Percentiles rank a stretch among this genome's conserved stretches.
Evolutionary conservation across 176 grass and related monocot genomes (phyloP).

Genomic region (Carex cristatella): DNA sequence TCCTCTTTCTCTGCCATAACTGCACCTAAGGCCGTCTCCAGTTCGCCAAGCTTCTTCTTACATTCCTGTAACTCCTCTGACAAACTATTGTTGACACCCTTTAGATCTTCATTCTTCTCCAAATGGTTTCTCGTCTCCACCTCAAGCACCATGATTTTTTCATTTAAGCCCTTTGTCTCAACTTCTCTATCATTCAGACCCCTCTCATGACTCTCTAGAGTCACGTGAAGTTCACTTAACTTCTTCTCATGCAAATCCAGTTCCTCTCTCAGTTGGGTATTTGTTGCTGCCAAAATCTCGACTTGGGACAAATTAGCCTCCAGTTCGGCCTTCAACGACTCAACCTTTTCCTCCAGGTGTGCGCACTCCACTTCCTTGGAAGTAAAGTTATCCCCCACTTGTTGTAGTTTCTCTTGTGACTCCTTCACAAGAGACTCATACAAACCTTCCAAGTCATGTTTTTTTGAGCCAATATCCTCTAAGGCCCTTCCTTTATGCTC

Average conservation of each 20-base stretch:
- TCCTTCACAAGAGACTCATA: slow-evolving; percentile 78
- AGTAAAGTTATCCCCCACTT: slow-evolving; percentile 37
- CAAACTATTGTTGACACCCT: slow-evolving; percentile 44
- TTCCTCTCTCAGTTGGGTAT: slow-evolving; percentile 50
- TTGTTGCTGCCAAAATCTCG: slow-evolving; percentile 47
- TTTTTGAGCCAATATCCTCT: slow-evolving; percentile 71
- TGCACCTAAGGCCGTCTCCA: slow-evolving; percentile 44
- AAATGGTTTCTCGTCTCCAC: slow-evolving; percentile 59
- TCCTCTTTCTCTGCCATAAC: slow-evolving; percentile 53
- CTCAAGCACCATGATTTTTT: slow-evolving; percentile 72
- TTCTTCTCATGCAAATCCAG: slow-evolving; percentile 37
- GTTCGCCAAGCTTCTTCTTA: slow-evolving; percentile 65
- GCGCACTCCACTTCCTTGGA: slow-evolving; percentile 49
- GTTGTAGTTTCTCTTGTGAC: slow-evolving; percentile 58
- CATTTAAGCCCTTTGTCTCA: slow-evolving; percentile 58
- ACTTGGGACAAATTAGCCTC: slow-evolving; percentile 52
- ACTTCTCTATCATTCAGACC: slow-evolving; percentile 65
- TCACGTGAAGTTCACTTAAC: slow-evolving; percentile 28
- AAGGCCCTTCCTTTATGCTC: slow-evolving; percentile 59
- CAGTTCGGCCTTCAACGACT: slow-evolving; percentile 65
- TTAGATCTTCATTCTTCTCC: slow-evolving; percentile 70
- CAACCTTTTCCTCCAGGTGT: slow-evolving; percentile 47
- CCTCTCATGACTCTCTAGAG: slow-evolving; percentile 44
- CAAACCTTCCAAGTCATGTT: slow-evolving; percentile 51
- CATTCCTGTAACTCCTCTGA: slow-evolving; percentile 41